phyloP scores from a whole-genome alignment of 1,284 basidiomycete genomes.

The Cryptococcus sp. region DNA sequence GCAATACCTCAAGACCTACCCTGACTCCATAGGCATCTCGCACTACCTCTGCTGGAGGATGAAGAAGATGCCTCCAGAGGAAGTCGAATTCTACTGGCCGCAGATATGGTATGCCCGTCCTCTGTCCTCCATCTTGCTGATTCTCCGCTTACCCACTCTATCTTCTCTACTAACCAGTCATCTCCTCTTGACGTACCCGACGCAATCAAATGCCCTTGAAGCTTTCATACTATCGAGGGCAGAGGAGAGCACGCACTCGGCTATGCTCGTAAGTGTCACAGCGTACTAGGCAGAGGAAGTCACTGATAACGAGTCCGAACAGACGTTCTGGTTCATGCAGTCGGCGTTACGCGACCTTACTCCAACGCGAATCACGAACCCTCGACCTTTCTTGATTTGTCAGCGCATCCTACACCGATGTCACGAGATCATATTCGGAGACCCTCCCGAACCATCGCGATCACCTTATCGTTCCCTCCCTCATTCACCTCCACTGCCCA shows the following conservation, averaged over 20 bases:
- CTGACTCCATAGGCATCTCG: conserved; percentile 92
- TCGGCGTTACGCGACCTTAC: conserved; percentile 87
- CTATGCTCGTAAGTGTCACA: conserved; percentile 74
- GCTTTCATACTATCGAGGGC: conserved; percentile 84
- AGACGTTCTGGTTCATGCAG: conserved; percentile 99
- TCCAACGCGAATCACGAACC: conserved; percentile 60
- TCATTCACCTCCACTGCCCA: conserved; percentile 35
- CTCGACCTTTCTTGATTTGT: conserved; percentile 85
- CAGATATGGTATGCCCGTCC: conserved; percentile 74
- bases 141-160: not conserved
- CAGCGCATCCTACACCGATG: conserved; percentile 89
- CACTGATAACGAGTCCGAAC: conserved; percentile 17
- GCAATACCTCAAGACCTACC: conserved; percentile 81
- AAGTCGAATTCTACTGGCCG: conserved; percentile 93
- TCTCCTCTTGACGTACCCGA: conserved; percentile 84
- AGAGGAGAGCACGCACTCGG: conserved; percentile 86
- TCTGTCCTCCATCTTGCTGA: not conserved
- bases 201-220: conserved; percentile 85
- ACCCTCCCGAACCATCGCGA: conserved; percentile 67
- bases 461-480: conserved; percentile 65
- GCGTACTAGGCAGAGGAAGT: not conserved
- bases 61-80: conserved; percentile 70
- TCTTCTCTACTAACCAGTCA: conserved; percentile 61
- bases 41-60: conserved; percentile 89
- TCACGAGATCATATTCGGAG: conserved; percentile 95